phyloP scores from a whole-genome alignment of 2,329 filamentous ascomycete genomes.

The Beauveria asiatica region DNA sequence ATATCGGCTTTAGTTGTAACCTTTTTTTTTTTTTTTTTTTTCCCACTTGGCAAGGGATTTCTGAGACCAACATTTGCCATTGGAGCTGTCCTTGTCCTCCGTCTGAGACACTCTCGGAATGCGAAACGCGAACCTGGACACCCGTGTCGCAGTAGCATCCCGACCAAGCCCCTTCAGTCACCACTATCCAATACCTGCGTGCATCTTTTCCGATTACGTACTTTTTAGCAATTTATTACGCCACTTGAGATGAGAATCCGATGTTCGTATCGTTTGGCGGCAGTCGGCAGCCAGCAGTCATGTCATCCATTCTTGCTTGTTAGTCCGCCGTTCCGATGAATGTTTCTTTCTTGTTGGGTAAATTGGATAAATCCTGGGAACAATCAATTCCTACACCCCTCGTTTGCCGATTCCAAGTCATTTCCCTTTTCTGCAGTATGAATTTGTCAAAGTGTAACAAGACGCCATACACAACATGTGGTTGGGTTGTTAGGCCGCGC shows the following conservation, averaged over 20 bases:
- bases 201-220: neutral
- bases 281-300: neutral
- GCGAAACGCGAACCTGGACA: neutral
- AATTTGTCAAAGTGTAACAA: constrained; percentile 3
- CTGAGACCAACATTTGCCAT: neutral
- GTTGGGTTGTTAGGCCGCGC: neutral
- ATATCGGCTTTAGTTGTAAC: neutral
- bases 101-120: constrained; percentile 3
- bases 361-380: neutral
- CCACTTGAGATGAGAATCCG: neutral
- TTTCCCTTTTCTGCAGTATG: neutral
- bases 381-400: neutral
- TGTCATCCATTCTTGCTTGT: neutral
- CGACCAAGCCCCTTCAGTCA: neutral
- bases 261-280: neutral
- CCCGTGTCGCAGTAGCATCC: constrained; percentile 4
- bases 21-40: neutral
- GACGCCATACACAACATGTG: neutral
- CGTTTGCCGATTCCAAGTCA: too few species aligned
- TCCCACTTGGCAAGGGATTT: neutral
- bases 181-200: neutral
- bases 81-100: neutral
- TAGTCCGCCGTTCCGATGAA: too few species aligned
- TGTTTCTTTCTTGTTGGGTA: neutral
- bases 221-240: neutral